These are phyloP conservation scores for Fusarium pseudoanthophilum DNA, from an alignment of 2,329 filamentous ascomycete genomes.

Conservation along the genomic window DNA sequence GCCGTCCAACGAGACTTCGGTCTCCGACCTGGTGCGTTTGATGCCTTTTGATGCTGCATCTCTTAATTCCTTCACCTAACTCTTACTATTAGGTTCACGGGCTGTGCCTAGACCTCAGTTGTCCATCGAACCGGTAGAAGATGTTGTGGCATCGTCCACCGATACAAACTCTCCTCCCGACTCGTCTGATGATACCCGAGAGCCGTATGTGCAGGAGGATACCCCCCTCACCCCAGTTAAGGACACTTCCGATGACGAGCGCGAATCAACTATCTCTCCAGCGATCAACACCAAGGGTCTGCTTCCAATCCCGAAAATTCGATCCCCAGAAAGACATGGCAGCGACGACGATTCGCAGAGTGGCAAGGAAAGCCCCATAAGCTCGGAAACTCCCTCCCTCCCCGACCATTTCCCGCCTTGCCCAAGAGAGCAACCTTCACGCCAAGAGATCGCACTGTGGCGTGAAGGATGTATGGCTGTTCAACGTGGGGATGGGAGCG, in stretches of 20 bases:
- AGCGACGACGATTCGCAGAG: constrained; percentile 20
- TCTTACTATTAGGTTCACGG: neutral
- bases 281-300: neutral
- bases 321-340: neutral
- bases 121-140: neutral
- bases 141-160: neutral
- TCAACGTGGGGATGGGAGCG: constrained; percentile 22
- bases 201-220: neutral
- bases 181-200: neutral
- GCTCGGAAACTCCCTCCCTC: neutral
- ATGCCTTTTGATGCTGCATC: neutral
- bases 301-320: neutral
- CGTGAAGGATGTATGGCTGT: constrained; percentile 27
- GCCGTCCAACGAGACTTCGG: constrained; percentile 21
- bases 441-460: constrained; percentile 28
- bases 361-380: neutral
- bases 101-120: neutral
- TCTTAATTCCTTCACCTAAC: neutral
- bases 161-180: neutral
- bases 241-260: neutral
- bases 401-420: constrained; percentile 25
- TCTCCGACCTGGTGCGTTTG: constrained; percentile 13
- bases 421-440: constrained; percentile 14
- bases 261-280: neutral
- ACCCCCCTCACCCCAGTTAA: neutral